Percentiles rank a stretch among this genome's conserved stretches.
These are phyloP conservation scores for Annulohypoxylon maeteangense DNA, from an alignment of 495 filamentous ascomycete genomes.

Conservation along the genomic window DNA sequence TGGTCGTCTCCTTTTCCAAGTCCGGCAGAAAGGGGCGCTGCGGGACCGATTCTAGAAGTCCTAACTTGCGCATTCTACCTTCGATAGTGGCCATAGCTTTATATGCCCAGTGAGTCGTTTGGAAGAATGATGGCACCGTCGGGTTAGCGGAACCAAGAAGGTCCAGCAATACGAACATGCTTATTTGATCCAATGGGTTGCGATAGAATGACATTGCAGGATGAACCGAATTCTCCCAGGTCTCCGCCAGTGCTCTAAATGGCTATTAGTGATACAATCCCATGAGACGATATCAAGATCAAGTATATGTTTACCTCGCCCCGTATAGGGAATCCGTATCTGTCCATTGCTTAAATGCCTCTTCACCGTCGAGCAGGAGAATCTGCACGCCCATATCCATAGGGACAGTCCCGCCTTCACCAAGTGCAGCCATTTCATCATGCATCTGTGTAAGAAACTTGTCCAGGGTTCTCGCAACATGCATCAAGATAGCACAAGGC, in stretches of 20 bases:
- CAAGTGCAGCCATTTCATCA: slow-evolving; percentile 72
- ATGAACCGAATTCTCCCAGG: slow-evolving; percentile 74
- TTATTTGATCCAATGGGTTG: slow-evolving; percentile 79
- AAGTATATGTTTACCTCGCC: slow-evolving; percentile 63
- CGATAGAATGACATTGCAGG: slow-evolving; percentile 77
- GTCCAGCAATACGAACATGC: slow-evolving; percentile 92
- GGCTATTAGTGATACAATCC: slow-evolving; percentile 19
- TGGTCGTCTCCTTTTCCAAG: slow-evolving; percentile 60
- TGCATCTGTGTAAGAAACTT: slow-evolving; percentile 81
- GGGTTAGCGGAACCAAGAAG: slow-evolving; percentile 80
- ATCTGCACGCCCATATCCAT: slow-evolving; percentile 89
- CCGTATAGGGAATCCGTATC: slow-evolving; percentile 87
- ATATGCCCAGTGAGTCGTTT: slow-evolving; percentile 95
- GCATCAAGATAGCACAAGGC: slow-evolving; percentile 92
- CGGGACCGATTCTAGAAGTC: slow-evolving; percentile 52
- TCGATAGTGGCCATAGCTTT: slow-evolving; percentile 74
- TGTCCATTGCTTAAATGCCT: slow-evolving; percentile 86
- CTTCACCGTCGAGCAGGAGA: slow-evolving; percentile 91
- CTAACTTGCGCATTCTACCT: slow-evolving; percentile 68
- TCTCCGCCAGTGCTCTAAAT: slow-evolving; percentile 72
- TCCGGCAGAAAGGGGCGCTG: slow-evolving; percentile 59
- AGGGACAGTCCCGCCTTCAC: slow-evolving; percentile 63
- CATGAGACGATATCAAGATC: neutral
- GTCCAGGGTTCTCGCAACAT: slow-evolving; percentile 83
- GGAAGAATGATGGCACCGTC: slow-evolving; percentile 80